Evolutionary conservation across 768 basidiomycete genomes (phyloP).

Genomic region (Coprinopsis marcescibilis): DNA sequence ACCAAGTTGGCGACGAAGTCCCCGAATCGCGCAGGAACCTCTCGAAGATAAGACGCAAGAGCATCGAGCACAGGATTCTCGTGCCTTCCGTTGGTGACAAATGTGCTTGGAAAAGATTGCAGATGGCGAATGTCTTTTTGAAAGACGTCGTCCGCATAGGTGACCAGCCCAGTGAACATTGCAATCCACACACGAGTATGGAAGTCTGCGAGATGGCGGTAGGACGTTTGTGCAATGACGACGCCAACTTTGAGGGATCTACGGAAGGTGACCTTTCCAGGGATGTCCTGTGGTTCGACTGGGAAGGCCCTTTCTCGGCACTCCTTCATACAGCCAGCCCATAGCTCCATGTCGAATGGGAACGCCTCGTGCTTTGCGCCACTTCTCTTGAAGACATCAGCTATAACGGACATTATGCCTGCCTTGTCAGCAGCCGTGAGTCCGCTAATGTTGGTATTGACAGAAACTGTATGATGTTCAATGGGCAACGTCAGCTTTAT

Average conservation of each 20-base stretch:
- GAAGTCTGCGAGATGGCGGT: neutral
- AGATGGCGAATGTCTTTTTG: slow-evolving; percentile 1
- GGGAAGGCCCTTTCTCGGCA: too few relatives aligned
- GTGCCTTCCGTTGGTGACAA: neutral
- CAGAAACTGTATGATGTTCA: too few relatives aligned
- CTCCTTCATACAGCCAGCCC: too few relatives aligned
- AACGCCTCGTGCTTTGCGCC: too few relatives aligned
- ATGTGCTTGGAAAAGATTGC: neutral
- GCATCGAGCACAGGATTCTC: neutral
- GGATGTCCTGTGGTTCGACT: too few relatives aligned
- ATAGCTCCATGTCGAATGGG: too few relatives aligned
- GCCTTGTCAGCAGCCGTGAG: too few relatives aligned
- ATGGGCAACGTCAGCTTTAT: too few relatives aligned
- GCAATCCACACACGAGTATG: neutral
- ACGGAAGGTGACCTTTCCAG: too few relatives aligned
- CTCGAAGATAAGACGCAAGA: neutral
- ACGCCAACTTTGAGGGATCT: neutral
- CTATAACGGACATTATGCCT: too few relatives aligned
- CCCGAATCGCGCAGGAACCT: neutral
- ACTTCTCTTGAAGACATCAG: too few relatives aligned
- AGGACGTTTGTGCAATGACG: neutral
- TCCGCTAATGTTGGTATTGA: too few relatives aligned
- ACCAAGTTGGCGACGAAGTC: slow-evolving; percentile 1
- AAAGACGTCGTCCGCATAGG: slow-evolving; percentile 1
- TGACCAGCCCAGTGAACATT: neutral